phyloP scores from a whole-genome alignment of 2,329 filamentous ascomycete species.

The Ploettnerulaceae sp. region DNA sequence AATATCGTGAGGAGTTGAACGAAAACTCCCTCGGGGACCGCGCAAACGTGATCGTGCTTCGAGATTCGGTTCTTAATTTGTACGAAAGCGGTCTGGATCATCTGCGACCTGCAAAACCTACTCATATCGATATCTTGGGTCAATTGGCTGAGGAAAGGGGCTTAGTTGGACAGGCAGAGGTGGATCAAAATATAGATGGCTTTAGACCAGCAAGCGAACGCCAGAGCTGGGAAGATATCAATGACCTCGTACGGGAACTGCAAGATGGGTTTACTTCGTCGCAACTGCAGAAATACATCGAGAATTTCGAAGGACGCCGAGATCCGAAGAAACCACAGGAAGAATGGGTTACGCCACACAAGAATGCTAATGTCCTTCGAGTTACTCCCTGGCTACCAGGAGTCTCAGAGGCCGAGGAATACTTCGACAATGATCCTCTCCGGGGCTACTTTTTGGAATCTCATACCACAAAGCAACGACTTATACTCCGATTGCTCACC shows the following conservation, averaged over 20 bases:
- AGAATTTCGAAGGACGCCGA: constrained; percentile 8
- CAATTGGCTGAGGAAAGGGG: constrained; percentile 30
- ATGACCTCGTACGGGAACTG: constrained; percentile 26
- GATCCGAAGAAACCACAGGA: neutral
- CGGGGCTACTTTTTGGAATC: constrained; percentile 29
- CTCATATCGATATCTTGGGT: constrained; percentile 31
- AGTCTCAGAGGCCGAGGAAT: constrained; percentile 20
- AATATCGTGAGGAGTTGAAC: constrained; percentile 22
- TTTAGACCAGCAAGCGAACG: constrained; percentile 24
- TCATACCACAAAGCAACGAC: constrained; percentile 29
- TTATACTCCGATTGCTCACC: constrained; percentile 26
- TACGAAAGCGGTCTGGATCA: constrained; percentile 11
- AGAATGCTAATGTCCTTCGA: constrained; percentile 14
- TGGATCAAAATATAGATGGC: constrained; percentile 30
- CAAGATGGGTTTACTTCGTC: constrained; percentile 29
- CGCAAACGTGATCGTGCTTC: constrained; percentile 32
- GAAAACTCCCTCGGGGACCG: constrained; percentile 25
- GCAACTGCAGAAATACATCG: constrained; percentile 31
- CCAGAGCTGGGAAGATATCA: constrained; percentile 28
- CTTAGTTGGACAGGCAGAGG: constrained; percentile 25
- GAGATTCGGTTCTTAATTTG: constrained; percentile 24
- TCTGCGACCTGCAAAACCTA: constrained; percentile 6
- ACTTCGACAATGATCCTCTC: constrained; percentile 23
- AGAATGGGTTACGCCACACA: constrained; percentile 2
- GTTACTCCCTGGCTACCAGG: constrained; percentile 31